phyloP scores from a whole-genome alignment of 1,284 basidiomycete genomes.

The Amylostereum chailletii region DNA sequence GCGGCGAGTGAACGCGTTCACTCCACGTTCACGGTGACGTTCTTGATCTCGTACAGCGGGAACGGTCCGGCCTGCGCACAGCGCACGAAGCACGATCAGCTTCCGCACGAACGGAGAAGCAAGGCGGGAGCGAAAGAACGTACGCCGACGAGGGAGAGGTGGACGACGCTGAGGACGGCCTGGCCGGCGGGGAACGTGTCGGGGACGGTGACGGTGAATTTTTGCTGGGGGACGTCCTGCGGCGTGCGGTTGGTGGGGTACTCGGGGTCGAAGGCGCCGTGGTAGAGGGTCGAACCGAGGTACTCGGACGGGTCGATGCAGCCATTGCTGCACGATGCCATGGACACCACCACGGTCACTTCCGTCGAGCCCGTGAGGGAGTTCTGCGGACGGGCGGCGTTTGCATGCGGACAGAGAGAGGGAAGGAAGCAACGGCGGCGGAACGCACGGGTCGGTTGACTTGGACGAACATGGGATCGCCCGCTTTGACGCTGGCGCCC shows the following conservation, averaged over 20 bases:
- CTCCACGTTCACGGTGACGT: slow-evolving; percentile 5
- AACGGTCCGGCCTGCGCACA: slow-evolving; percentile 6
- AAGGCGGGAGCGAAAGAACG: slow-evolving; percentile 13
- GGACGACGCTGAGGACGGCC: slow-evolving; percentile 32
- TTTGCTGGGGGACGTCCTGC: slow-evolving; percentile 32
- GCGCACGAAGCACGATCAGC: neutral
- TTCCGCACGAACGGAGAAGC: neutral
- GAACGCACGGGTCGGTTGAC: slow-evolving; percentile 34
- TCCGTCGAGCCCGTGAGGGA: slow-evolving; percentile 29
- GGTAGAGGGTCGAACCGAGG: slow-evolving; percentile 36
- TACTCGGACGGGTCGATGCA: slow-evolving; percentile 23
- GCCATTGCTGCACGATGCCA: slow-evolving; percentile 24
- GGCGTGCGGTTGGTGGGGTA: slow-evolving; percentile 15
- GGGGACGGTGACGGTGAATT: slow-evolving; percentile 42
- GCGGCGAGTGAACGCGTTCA: neutral
- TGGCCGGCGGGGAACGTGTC: slow-evolving; percentile 17
- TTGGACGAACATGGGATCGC: slow-evolving; percentile 30
- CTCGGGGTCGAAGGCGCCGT: slow-evolving; percentile 32
- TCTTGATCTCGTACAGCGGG: slow-evolving; percentile 3
- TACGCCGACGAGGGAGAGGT: slow-evolving; percentile 39
- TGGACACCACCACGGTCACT: slow-evolving; percentile 33
- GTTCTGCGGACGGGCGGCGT: slow-evolving; percentile 20
- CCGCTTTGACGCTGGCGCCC: slow-evolving; percentile 24
- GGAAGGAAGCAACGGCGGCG: neutral
- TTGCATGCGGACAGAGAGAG: neutral